Evolutionary conservation across 129 eudicot species (phyloP).

Genomic region (Oenanthe sinensis): DNA sequence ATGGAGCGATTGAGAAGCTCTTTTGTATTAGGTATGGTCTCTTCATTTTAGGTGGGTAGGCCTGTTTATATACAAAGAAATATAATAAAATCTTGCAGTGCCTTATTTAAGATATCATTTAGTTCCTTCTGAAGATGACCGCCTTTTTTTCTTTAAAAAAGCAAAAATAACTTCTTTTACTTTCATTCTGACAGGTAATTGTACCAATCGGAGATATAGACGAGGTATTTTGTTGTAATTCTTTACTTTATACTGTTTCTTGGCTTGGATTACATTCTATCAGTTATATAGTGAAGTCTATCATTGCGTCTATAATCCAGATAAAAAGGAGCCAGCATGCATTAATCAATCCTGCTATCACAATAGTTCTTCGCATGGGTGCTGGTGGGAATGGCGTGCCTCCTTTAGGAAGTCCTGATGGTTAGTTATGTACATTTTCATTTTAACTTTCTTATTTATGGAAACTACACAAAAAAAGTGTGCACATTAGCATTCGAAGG

Average conservation of each 20-base stretch:
- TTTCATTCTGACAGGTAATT: constrained; percentile 51
- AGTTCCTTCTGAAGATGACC: background rate
- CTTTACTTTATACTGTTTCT: background rate
- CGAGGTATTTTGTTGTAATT: constrained; percentile 45
- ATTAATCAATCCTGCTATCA: constrained; percentile 82
- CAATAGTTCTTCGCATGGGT: constrained; percentile 88
- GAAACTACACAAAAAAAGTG: background rate
- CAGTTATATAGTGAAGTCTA: background rate
- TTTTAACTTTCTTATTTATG: background rate
- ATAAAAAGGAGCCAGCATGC: constrained; percentile 96
- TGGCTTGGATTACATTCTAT: constrained; percentile 1
- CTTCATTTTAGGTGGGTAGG: background rate
- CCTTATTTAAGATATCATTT: background rate
- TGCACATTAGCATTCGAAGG: background rate
- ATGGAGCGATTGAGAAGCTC: background rate
- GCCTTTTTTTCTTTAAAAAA: background rate
- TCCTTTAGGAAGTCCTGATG: constrained; percentile 97
- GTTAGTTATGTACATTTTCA: constrained; percentile 32
- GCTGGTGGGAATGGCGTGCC: constrained; percentile 99
- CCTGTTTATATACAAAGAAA: background rate
- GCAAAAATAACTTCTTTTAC: constrained; percentile 15
- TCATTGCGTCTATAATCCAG: constrained; percentile 33
- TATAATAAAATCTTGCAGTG: background rate
- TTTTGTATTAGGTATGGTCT: background rate
- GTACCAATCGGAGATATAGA: constrained; percentile 92